These are phyloP conservation scores for Protomyces macrosporus DNA, from an alignment of 1,139 yeast species.

Conservation along the genomic window DNA sequence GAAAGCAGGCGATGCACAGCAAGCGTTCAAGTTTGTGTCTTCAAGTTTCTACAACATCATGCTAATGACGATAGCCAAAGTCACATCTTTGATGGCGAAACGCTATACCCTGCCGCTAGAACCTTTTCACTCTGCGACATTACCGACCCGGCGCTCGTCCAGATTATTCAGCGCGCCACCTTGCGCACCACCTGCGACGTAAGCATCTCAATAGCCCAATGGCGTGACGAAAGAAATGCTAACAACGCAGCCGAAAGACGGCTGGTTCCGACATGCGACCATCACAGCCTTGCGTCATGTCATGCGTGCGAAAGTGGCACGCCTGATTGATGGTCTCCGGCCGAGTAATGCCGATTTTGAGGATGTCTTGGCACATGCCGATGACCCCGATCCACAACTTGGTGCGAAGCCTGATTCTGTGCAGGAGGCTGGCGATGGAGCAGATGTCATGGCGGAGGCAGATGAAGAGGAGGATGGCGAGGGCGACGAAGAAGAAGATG, in stretches of 20 bases:
- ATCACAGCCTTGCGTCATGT: slow-evolving; percentile 47
- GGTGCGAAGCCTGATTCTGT: slow-evolving; percentile 7
- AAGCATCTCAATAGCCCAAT: neutral
- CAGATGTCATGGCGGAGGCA: neutral
- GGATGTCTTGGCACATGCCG: neutral
- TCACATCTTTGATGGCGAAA: slow-evolving; percentile 67
- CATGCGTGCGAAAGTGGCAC: slow-evolving; percentile 59
- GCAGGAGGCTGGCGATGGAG: neutral
- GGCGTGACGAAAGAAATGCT: slow-evolving; percentile 59
- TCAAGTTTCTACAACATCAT: slow-evolving; percentile 35
- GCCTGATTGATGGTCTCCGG: slow-evolving; percentile 10
- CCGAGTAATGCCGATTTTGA: slow-evolving; percentile 7
- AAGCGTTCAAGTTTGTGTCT: neutral
- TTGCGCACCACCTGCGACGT: slow-evolving; percentile 34
- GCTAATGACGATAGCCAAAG: slow-evolving; percentile 33
- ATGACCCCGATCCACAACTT: slow-evolving; percentile 8
- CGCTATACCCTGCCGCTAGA: slow-evolving; percentile 56
- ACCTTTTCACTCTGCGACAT: slow-evolving; percentile 81
- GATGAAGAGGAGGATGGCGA: neutral
- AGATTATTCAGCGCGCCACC: slow-evolving; percentile 44
- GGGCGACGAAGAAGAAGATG: neutral
- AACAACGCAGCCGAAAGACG: slow-evolving; percentile 57
- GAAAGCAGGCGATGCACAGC: neutral
- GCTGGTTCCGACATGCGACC: slow-evolving; percentile 36
- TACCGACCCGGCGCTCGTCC: slow-evolving; percentile 56